A percentile compares a stretch with the other conserved stretches of the same genome.
Conservation (phyloP, 2,329 filamentous ascomycete species). For the Fonsecaea pugnacius region DNA sequence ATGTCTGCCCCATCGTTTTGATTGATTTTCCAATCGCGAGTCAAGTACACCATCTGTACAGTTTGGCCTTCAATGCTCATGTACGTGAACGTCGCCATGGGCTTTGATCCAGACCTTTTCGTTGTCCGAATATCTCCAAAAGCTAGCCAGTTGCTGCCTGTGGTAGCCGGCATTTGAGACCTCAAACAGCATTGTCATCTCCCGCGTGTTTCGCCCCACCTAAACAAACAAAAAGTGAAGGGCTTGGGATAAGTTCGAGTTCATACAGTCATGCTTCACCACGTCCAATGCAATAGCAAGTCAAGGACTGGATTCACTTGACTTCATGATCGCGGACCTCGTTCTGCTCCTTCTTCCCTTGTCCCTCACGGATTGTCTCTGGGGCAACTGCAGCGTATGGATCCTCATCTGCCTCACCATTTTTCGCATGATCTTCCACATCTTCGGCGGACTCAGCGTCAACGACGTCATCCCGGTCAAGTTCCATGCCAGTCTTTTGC, state of each 20-base stretch:
- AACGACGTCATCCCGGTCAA: background rate
- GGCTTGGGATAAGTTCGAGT: background rate
- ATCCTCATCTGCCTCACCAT: constrained; percentile 23
- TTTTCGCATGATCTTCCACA: background rate
- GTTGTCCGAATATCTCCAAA: background rate
- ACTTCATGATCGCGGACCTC: constrained; percentile 24
- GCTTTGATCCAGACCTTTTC: background rate
- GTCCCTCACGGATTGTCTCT: constrained; percentile 27
- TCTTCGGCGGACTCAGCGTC: background rate
- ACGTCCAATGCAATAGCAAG: background rate
- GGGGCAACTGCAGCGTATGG: constrained; percentile 35
- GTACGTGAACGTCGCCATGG: background rate
- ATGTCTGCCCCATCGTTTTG: background rate
- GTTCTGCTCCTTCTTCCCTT: constrained; percentile 23
- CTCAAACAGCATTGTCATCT: background rate
- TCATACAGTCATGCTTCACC: background rate
- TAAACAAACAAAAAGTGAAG: background rate
- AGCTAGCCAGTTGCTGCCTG: background rate
- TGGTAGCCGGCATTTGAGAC: background rate
- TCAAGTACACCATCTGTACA: background rate
- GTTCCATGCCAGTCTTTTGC: constrained; percentile 8
- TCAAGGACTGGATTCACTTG: constrained; percentile 13
- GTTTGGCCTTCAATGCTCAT: background rate
- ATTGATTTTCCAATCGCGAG: background rate
- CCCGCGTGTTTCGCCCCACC: background rate